Percentiles rank a stretch among this genome's conserved stretches.
Conservation (phyloP, 768 basidiomycete species). For the Rhodotorula graminis region DNA sequence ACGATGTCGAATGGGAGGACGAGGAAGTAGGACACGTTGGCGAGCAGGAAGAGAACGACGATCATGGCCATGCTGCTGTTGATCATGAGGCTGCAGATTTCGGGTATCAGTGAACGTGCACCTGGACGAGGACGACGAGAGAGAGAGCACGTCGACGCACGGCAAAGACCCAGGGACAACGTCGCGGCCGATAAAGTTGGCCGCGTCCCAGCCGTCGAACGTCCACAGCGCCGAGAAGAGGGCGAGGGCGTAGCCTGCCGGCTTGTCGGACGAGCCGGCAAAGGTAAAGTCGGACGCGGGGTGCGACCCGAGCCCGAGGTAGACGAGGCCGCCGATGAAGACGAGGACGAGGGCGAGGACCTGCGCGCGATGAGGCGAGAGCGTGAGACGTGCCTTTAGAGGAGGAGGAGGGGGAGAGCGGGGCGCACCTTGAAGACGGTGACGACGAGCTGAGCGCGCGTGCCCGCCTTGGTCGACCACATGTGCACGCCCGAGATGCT, state of each 20-base stretch:
- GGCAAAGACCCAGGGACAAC: conserved; percentile 19
- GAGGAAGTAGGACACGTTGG: conserved; percentile 86
- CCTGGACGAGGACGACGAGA: too few species aligned
- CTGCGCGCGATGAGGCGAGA: conserved; percentile 24
- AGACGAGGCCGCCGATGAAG: conserved; percentile 70
- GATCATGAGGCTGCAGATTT: conserved; percentile 27
- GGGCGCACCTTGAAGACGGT: conserved; percentile 70
- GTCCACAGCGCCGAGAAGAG: conserved; percentile 90
- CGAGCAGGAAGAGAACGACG: conserved; percentile 62
- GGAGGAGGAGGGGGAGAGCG: too few species aligned
- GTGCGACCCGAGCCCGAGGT: conserved; percentile 61
- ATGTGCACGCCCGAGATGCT: conserved; percentile 73
- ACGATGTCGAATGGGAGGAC: conserved; percentile 60
- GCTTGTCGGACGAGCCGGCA: conserved; percentile 65
- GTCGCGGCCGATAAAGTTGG: conserved; percentile 34
- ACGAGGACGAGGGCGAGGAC: conserved; percentile 53
- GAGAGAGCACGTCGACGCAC: not conserved
- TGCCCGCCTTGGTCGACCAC: conserved; percentile 68
- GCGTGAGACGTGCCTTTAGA: too few species aligned
- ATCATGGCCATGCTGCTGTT: conserved; percentile 22
- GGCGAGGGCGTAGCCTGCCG: conserved; percentile 83
- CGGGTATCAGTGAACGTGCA: too few species aligned
- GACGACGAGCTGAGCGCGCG: conserved; percentile 77
- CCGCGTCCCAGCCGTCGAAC: conserved; percentile 90
- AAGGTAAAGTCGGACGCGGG: conserved; percentile 71